Percentiles rank a stretch among this genome's conserved stretches.
These are phyloP conservation scores for Polysphondylium violaceum DNA, from an alignment of 78 protist species.

Conservation along the genomic window DNA sequence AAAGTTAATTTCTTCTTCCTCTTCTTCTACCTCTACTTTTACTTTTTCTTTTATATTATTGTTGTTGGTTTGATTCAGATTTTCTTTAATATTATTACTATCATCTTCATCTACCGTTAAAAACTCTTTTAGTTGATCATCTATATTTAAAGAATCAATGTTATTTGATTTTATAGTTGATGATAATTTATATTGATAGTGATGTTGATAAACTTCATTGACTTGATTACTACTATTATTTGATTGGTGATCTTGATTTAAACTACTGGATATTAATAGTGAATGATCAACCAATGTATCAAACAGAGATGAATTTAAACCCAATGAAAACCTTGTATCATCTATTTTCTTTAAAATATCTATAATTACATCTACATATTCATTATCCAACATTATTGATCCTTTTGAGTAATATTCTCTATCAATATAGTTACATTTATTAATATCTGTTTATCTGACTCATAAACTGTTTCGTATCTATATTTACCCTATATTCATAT, in stretches of 20 bases:
- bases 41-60: background rate
- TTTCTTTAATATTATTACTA: background rate
- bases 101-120: background rate
- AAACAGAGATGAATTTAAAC: background rate
- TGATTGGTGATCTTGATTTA: too few species aligned
- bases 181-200: background rate
- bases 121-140: too few species aligned
- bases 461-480: too few species aligned
- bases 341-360: constrained; percentile 30
- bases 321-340: constrained; percentile 29
- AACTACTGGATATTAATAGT: too few species aligned
- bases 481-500: too few species aligned
- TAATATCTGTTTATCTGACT: too few species aligned
- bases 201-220: background rate
- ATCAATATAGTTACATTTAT: too few species aligned
- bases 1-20: constrained; percentile 21
- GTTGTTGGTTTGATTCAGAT: background rate
- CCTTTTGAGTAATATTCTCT: background rate
- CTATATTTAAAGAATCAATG: background rate
- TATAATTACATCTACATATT: background rate
- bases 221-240: background rate
- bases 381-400: constrained; percentile 6
- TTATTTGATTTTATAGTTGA: background rate
- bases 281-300: constrained; percentile 28
- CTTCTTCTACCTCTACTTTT: background rate